Conservation (phyloP, 1,284 basidiomycete genomes). For the Cryptococcus floricola region DNA sequence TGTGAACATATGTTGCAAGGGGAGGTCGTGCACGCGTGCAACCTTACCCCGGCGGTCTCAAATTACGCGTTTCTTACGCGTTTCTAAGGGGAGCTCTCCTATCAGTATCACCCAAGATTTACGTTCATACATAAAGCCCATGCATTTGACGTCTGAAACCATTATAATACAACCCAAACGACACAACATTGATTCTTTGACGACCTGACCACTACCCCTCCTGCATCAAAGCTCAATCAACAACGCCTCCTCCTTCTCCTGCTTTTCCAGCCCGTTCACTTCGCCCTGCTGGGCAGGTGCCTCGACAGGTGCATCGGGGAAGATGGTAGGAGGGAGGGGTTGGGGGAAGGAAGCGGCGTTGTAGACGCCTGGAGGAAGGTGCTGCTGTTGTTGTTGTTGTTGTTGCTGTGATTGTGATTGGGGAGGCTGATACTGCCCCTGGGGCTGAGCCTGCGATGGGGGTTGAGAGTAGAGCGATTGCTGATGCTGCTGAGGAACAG, state of each 20-base stretch:
- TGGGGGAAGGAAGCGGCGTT: conserved; percentile 28
- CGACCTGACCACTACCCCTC: background rate
- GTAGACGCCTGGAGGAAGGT: conserved; percentile 27
- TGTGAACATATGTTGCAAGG: too few relatives aligned
- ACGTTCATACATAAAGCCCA: too few relatives aligned
- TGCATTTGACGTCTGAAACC: too few relatives aligned
- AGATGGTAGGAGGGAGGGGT: conserved; percentile 48
- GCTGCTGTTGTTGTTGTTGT: conserved; percentile 16
- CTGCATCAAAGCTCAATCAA: conserved; percentile 58
- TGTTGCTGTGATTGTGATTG: conserved; percentile 9
- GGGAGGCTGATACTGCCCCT: conserved; percentile 16
- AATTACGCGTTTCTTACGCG: too few relatives aligned
- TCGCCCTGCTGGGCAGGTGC: conserved; percentile 46
- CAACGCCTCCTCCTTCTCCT: conserved; percentile 74
- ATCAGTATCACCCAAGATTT: too few relatives aligned
- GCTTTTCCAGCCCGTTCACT: conserved; percentile 55
- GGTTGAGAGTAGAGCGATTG: conserved; percentile 8
- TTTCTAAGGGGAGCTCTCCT: too few relatives aligned
- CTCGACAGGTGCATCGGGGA: conserved; percentile 66
- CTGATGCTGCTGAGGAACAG: conserved; percentile 21
- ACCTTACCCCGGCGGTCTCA: too few relatives aligned
- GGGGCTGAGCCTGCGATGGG: conserved; percentile 18
- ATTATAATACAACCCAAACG: too few relatives aligned
- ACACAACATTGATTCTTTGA: background rate
- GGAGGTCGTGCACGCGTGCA: too few relatives aligned